Evolutionary conservation across 345 rosid species (phyloP).

Genomic region (Eucalyptus curtisii): DNA sequence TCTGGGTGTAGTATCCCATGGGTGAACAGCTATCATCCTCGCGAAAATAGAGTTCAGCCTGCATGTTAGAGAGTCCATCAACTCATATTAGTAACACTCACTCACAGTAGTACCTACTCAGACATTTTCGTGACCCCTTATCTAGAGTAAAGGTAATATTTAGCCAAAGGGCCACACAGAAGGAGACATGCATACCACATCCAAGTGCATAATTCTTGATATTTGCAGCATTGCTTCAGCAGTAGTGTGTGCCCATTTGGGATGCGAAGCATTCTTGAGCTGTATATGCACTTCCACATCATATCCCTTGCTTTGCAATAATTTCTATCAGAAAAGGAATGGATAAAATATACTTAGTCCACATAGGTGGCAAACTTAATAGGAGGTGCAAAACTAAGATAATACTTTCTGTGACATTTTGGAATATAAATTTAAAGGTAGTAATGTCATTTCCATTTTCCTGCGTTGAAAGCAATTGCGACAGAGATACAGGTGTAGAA

Average conservation of each 20-base stretch:
- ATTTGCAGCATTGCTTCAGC: slow-evolving; percentile 43
- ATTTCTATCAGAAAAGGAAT: slow-evolving; percentile 22
- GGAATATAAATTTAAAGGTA: neutral
- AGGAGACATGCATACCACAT: slow-evolving; percentile 30
- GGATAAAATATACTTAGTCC: neutral
- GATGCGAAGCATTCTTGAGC: slow-evolving; percentile 12
- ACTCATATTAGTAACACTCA: neutral
- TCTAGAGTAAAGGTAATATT: neutral
- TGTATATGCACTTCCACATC: slow-evolving; percentile 27
- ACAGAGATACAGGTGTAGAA: neutral
- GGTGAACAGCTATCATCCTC: slow-evolving; percentile 19
- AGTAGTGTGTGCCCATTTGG: slow-evolving; percentile 14
- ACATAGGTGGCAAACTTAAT: neutral
- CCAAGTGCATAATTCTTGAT: slow-evolving; percentile 54
- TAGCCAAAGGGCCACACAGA: neutral
- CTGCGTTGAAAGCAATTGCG: neutral
- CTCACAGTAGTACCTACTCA: neutral
- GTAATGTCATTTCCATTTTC: neutral
- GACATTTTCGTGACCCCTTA: neutral
- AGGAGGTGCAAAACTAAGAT: neutral
- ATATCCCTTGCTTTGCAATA: slow-evolving; percentile 42
- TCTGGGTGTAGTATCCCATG: slow-evolving; percentile 32
- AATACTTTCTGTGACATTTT: neutral
- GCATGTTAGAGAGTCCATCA: neutral
- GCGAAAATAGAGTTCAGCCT: slow-evolving; percentile 87